Conservation (phyloP, 495 filamentous ascomycete genomes). For the Penicillium daleae region DNA sequence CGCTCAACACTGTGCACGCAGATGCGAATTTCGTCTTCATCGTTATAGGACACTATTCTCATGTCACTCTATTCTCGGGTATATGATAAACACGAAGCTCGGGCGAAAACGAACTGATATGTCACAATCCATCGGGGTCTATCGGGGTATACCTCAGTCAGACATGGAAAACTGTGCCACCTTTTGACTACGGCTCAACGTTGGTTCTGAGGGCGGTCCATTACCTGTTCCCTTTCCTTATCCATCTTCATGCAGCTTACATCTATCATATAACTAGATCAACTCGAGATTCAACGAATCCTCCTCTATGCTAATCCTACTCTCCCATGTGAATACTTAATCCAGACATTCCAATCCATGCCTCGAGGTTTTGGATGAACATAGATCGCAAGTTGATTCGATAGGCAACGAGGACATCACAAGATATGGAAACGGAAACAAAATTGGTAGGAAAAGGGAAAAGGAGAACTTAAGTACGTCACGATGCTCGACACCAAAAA, state of each 20-base stretch:
- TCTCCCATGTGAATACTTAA: too few species aligned
- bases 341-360: too few species aligned
- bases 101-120: background rate
- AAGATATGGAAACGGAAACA: conserved; percentile 10
- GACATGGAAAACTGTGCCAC: background rate
- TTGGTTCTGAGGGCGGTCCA: background rate
- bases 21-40: too few species aligned
- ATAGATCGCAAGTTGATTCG: too few species aligned
- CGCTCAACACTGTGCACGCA: background rate
- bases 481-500: background rate
- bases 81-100: background rate
- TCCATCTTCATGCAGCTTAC: conserved; percentile 7
- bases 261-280: background rate
- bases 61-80: background rate
- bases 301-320: too few species aligned
- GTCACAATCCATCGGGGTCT: conserved; percentile 13
- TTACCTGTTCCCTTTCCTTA: background rate
- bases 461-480: background rate
- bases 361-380: too few species aligned
- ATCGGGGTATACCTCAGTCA: conserved; percentile 5
- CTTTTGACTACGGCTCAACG: background rate
- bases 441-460: conserved; percentile 1
- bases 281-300: background rate
- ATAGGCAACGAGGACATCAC: too few species aligned
- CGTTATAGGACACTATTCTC: background rate